Evolutionary conservation across 805 yeast genomes (phyloP).

Genomic region (Tetrapisispora taiwanensis): DNA sequence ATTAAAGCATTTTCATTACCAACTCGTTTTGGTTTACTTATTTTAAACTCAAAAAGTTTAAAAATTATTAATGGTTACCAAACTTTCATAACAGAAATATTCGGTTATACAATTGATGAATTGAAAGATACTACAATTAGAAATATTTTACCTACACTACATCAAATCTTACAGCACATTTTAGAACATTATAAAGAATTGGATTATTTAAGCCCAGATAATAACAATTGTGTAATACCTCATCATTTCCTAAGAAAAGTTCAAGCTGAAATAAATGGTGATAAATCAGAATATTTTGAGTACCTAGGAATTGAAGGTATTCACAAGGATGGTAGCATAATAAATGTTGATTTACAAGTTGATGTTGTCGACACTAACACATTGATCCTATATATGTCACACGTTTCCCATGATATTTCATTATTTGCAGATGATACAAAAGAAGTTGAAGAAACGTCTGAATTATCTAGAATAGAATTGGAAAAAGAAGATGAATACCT

Average conservation of each 20-base stretch:
- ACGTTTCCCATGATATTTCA: background rate
- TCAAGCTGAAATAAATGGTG: constrained; percentile 33
- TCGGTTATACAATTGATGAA: constrained; percentile 45
- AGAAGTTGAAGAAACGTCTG: background rate
- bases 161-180: constrained; percentile 27
- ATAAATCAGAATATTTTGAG: constrained; percentile 42
- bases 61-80: constrained; percentile 55
- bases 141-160: constrained; percentile 35
- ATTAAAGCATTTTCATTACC: constrained; percentile 61
- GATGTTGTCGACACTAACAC: constrained; percentile 53
- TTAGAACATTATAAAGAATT: constrained; percentile 29
- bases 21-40: constrained; percentile 69
- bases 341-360: constrained; percentile 72
- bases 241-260: constrained; percentile 79
- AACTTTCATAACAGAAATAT: constrained; percentile 60
- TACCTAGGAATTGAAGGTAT: constrained; percentile 57
- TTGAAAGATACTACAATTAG: constrained; percentile 38
- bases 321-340: constrained; percentile 55
- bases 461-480: background rate
- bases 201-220: constrained; percentile 30
- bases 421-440: background rate
- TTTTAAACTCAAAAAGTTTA: constrained; percentile 39
- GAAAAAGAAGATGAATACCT: background rate
- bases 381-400: constrained; percentile 71
- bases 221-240: constrained; percentile 65